A percentile compares a stretch with the other conserved stretches of the same genome.
Conservation (phyloP, 31 red algal species). For the Endocladia muricata region DNA sequence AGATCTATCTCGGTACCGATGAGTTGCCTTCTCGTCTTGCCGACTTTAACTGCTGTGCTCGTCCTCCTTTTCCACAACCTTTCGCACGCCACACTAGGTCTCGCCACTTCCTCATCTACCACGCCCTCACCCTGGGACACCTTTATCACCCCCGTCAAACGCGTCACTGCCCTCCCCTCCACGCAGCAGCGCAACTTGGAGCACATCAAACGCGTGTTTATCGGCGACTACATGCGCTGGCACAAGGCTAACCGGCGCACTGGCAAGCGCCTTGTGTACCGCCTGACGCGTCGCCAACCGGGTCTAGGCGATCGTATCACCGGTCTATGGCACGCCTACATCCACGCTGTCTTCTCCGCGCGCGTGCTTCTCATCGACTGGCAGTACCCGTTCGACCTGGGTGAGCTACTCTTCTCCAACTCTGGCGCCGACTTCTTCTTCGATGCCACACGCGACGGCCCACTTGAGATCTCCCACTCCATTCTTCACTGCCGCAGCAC, state of each 20-base stretch:
- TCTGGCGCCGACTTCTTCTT: neutral
- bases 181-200: too few relatives aligned
- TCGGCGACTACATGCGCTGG: neutral
- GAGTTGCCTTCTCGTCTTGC: too few relatives aligned
- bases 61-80: too few relatives aligned
- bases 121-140: too few relatives aligned
- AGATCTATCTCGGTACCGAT: too few relatives aligned
- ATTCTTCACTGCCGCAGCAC: neutral
- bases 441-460: neutral
- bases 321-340: neutral
- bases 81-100: too few relatives aligned
- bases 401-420: neutral
- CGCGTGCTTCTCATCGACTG: neutral
- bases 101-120: too few relatives aligned
- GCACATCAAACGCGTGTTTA: slow-evolving; percentile 1
- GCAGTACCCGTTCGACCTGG: neutral
- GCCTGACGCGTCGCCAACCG: neutral
- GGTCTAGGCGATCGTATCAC: neutral
- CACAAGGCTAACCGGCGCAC: neutral
- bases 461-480: neutral
- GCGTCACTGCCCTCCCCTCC: too few relatives aligned
- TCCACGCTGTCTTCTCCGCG: neutral
- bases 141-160: too few relatives aligned
- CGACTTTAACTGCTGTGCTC: too few relatives aligned
- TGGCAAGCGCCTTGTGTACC: neutral